phyloP scores from a whole-genome alignment of 2,329 filamentous ascomycete species.

The Dendrostoma leiphaemia region DNA sequence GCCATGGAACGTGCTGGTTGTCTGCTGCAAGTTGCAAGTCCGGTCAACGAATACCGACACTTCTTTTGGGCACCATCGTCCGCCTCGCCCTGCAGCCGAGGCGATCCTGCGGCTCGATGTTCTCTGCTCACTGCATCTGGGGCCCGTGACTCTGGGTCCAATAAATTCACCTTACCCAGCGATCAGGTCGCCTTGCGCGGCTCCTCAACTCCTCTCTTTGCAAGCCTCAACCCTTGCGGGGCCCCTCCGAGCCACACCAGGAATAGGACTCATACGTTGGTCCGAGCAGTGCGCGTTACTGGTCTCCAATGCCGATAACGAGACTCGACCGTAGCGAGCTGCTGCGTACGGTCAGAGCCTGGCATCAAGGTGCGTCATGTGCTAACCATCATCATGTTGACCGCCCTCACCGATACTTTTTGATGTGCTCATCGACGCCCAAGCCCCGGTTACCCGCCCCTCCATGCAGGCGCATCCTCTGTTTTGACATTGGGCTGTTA shows the following conservation, averaged over 20 bases:
- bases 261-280: not conserved
- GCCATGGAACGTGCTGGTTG: not conserved
- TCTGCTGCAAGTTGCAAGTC: not conserved
- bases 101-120: not conserved
- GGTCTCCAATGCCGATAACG: not conserved
- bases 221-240: not conserved
- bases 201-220: not conserved
- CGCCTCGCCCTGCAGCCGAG: not conserved
- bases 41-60: not conserved
- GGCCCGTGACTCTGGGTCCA: not conserved
- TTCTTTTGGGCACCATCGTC: not conserved
- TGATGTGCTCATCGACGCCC: not conserved
- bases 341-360: too few species aligned
- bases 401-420: not conserved
- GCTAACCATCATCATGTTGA: not conserved
- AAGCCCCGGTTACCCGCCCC: not conserved
- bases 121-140: not conserved
- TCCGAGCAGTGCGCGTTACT: not conserved
- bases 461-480: not conserved
- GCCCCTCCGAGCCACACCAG: not conserved
- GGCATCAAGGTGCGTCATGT: not conserved
- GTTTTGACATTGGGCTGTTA: not conserved
- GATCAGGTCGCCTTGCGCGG: not conserved
- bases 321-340: not conserved
- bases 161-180: conserved; percentile 1